Conservation (phyloP, 345 rosid genomes). For the Bruguiera parviflora region DNA sequence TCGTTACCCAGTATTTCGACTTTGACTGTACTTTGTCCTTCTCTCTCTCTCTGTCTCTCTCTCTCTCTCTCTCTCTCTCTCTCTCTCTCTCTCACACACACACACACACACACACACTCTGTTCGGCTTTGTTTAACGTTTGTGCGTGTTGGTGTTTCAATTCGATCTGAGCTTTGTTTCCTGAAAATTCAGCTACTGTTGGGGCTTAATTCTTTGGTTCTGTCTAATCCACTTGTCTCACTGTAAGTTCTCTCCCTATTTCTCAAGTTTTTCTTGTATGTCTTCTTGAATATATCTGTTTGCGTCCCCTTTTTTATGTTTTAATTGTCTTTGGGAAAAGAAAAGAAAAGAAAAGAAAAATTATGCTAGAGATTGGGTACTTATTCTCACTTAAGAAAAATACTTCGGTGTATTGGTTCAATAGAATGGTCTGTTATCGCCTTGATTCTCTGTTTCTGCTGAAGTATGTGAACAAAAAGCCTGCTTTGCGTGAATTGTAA, state of each 20-base stretch:
- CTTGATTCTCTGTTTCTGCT: neutral
- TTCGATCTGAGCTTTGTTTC: neutral
- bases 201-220: neutral
- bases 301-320: too few relatives aligned
- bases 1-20: constrained; percentile 20
- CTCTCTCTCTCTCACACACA: neutral
- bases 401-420: neutral
- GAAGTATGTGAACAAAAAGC: neutral
- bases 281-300: too few relatives aligned
- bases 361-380: neutral
- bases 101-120: too few relatives aligned
- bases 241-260: neutral
- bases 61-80: too few relatives aligned
- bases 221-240: neutral
- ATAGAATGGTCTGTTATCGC: neutral
- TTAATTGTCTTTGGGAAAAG: neutral
- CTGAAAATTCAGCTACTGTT: neutral
- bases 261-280: neutral
- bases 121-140: neutral
- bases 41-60: too few relatives aligned
- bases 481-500: too few relatives aligned
- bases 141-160: too few relatives aligned
- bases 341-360: neutral
- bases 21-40: constrained; percentile 17
- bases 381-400: neutral